Evolutionary conservation across 163 green algal species (phyloP).

Genomic region (Chlorella variabilis): DNA sequence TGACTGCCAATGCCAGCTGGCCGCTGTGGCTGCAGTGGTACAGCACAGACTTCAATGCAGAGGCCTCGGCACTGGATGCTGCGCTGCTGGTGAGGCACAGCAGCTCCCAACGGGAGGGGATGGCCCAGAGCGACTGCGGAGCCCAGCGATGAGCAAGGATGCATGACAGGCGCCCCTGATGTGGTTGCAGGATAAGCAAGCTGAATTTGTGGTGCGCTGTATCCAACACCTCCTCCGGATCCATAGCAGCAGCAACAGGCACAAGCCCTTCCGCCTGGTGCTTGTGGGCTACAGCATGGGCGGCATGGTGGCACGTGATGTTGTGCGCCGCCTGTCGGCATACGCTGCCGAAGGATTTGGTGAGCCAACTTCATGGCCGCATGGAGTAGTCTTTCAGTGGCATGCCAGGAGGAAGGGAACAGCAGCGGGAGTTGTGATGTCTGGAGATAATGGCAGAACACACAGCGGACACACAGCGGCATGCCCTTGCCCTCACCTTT

Average conservation of each 20-base stretch:
- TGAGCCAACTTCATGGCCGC: too few relatives aligned
- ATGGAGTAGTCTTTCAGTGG: not conserved
- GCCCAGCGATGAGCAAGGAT: too few relatives aligned
- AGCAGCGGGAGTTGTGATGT: not conserved
- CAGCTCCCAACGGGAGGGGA: not conserved
- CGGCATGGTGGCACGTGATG: slow-evolving; percentile 26
- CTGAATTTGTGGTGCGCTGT: slow-evolving; percentile 23
- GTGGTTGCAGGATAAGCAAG: slow-evolving; percentile 1
- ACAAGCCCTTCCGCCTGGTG: slow-evolving; percentile 14
- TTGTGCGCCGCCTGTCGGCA: not conserved
- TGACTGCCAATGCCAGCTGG: not conserved
- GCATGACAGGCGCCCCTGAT: too few relatives aligned
- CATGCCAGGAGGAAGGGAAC: not conserved
- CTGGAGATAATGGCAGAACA: too few relatives aligned
- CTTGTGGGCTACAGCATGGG: slow-evolving; percentile 55
- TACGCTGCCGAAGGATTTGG: not conserved
- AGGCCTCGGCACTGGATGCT: slow-evolving; percentile 39
- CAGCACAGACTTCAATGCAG: slow-evolving; percentile 33
- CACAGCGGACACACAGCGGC: too few relatives aligned
- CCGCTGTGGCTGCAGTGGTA: slow-evolving; percentile 45
- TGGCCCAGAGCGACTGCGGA: too few relatives aligned
- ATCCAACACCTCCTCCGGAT: not conserved
- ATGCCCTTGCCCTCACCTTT: too few relatives aligned
- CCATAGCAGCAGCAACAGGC: not conserved
- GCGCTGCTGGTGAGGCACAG: slow-evolving; percentile 21